A percentile compares a stretch with the other conserved stretches of the same genome.
These are phyloP conservation scores for Ogataea nitratoaversa DNA, from an alignment of 805 yeast genomes.

Conservation along the genomic window DNA sequence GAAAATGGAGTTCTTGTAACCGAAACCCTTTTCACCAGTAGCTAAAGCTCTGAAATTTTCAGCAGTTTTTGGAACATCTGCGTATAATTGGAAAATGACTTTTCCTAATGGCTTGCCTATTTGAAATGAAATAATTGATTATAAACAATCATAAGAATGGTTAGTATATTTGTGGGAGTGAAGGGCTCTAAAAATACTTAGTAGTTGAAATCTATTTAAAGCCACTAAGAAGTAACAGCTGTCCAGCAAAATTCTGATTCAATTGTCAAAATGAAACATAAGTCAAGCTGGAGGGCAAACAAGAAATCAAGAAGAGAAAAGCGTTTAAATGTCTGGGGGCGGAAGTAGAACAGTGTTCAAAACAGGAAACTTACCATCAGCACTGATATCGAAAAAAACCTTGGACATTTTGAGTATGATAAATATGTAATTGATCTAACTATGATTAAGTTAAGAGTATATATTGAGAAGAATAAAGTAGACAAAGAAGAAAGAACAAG, in stretches of 20 bases:
- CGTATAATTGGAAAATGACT: constrained; percentile 82
- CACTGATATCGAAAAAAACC: constrained; percentile 41
- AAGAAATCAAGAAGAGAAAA: not conserved
- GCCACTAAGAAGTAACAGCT: not conserved
- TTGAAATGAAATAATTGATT: constrained; percentile 3
- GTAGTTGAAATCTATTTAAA: not conserved
- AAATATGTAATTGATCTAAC: not conserved
- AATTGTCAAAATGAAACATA: too few relatives aligned
- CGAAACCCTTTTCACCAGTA: constrained; percentile 93
- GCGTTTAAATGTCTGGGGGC: too few relatives aligned
- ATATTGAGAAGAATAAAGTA: not conserved
- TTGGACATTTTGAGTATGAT: constrained; percentile 28
- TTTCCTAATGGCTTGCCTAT: constrained; percentile 40
- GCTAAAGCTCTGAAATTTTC: constrained; percentile 78
- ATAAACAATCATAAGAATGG: too few relatives aligned
- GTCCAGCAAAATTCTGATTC: too few relatives aligned
- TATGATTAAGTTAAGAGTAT: not conserved
- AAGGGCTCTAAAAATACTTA: constrained; percentile 12
- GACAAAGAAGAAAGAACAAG: not conserved
- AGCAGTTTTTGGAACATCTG: constrained; percentile 82
- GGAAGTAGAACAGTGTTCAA: too few relatives aligned
- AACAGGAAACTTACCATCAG: constrained; percentile 32
- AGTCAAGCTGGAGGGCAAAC: not conserved
- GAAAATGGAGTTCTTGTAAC: constrained; percentile 82
- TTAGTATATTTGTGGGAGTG: not conserved